Evolutionary conservation across 352 stramenopile species (phyloP), one percentile per base, ranked within the genome.

Genomic region (Phytophthora pistaciae): DNA sequence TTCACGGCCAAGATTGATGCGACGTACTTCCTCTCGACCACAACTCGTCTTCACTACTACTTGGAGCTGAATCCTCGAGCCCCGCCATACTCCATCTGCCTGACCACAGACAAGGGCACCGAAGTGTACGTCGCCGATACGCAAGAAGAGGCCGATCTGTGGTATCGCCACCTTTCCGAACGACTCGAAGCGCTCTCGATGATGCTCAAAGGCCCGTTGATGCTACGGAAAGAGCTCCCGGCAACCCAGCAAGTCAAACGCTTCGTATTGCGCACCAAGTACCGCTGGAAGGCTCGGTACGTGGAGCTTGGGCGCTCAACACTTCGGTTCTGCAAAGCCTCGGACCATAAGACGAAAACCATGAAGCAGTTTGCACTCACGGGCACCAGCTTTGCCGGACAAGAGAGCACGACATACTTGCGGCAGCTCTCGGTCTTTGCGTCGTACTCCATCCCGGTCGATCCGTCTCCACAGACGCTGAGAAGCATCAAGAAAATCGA

Each of bases 351-450:
- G 25, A 83, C 77, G 31, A 83, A 82, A 36, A 74, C 74, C 5
- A 92, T 92, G 84, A 90, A 92, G 59, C 84, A 93, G 60, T 93
- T 93, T 38, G 68, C 65, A 18, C 84, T 93, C 52, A 90, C 85
- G 1, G 70, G 70, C 0, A 75, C 77, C 3, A 90, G 75, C 67
- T 85, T 87, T 49, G 79, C 80, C n/a, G 80, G 75, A 18, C 84
- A 91, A 52, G 85, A 93, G 60, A 72, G 62, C 27, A 72, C 84
- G n/a, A 83, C 87, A 21, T 80, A 90, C 46, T 72, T 91, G 48
- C 78, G 74, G 18, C 74, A 82, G 31, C 65, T 80, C 23, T 60
- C 56, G 0, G 16, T 83, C 38, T 6, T 86, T 8, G 76, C 76
- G 2, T 86, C 78, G 9, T 86, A 86, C 27, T 72, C 80, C 23